Base-by-base conservation (phyloP, 768 basidiomycete genomes). In the Kwoniella dendrophila region DNA sequence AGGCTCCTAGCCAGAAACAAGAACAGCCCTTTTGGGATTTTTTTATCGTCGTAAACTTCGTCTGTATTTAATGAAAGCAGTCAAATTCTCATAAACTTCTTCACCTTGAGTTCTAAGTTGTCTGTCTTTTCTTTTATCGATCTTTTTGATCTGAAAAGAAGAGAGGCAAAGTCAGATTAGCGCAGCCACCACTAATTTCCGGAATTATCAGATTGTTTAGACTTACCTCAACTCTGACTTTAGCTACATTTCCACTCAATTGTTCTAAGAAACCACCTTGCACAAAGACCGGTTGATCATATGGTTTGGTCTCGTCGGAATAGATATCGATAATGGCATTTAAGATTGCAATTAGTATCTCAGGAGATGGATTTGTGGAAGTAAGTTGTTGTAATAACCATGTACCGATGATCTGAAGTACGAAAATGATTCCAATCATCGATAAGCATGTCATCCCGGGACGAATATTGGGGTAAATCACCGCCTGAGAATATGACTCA, bases 291-390 rank as follows among this genome's bases (percentile, higher is more conserved):
- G 62, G 66, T 16, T 47, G 38, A 67, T 97, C 93, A 73, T 90
- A 92, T 0, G 87, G 83, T 56, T 85, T 77, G 7, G 79, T 83
- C 79, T 97, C 93, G 79, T 97, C 93, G 3, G 92, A 90, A 77
- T 89, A 97, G 53, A 95, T 90, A 75, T 96, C 93, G 60, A 96
- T 90, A 45, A 96, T 81, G 26, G 89, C 89, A 14, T 92, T 91
- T 8, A 85, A 82, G 1, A 86, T 85, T 70, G 93, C 90, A 26
- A 96, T 83, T 54, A 89, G 81, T 0, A 88, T 84, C 74, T 93
- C 90, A 54, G 55, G 81, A 79, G 22, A 81, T 73, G 4, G 84
- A 81, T 0, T 82, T n/a, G 74, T 0, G 75, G 70, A 2, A 81
- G 54, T 81, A 5, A 87, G 85, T 14, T 90, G 81, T 20, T 40